Evolutionary conservation across 78 protist genomes (phyloP), one percentile per base, ranked within the genome.

Genomic region (Dictyostelium capitatum): DNA sequence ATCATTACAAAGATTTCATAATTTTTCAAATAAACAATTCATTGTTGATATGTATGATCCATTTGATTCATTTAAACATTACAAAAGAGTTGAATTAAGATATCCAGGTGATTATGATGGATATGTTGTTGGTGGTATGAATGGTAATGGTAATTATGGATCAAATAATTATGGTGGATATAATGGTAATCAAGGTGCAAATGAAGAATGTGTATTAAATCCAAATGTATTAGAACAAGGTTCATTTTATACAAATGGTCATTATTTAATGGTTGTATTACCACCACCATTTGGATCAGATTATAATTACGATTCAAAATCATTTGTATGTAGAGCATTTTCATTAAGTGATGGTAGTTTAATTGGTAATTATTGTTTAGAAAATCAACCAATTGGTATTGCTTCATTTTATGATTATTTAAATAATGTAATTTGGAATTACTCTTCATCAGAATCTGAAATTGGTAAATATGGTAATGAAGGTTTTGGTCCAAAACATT

Each of bases 341-440:
- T 62, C 79, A 46, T 43, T 93, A 14, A 79, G 65, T 10, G 90
- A 93, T 67, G 96, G 96, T 4, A 67, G 81, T 14, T 67, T 93
- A n/a, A 74, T 85, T 56, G 96, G 96, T 7, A 93, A 93, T 46
- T 93, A 85, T 56, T 75, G 94, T 77, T 62, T 93, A 17, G 96
- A 93, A 25, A 80, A 37, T 41, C 94, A 83, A 67, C 89, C 96
- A 23, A 83, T 93, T 10, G 96, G 96, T 46, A n/a, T 83, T 1
- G 32, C 96, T 30, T 93, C 91, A n/a, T 83, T 80, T 41, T 93
- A 93, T 37, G 96, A 93, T 25, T 78, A 62, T 47, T 19, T 85
- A 19, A 93, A 93, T 83, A 93, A 93, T 53, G 87, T 93, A 23
- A 84, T 93, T 43, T 93, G 96, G 96, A 93, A 70, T 79, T 93